phyloP scores from a whole-genome alignment of 129 eudicot genomes.

The Escallonia herrerae region DNA sequence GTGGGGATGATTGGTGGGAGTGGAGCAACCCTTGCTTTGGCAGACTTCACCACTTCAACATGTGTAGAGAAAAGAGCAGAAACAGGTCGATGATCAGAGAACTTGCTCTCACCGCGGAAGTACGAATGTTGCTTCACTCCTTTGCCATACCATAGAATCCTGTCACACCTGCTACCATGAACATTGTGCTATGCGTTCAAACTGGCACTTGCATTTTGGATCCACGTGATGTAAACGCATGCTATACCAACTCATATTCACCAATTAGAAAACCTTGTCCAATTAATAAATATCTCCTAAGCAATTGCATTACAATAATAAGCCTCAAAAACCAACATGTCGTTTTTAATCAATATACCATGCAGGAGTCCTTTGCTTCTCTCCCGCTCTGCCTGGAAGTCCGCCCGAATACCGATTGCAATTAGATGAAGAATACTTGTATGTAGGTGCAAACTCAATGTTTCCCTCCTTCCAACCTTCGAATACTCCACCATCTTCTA shows the following conservation, averaged over 20 bases:
- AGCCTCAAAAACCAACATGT: background rate
- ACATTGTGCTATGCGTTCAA: background rate
- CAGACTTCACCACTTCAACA: conserved; percentile 41
- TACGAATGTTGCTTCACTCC: conserved; percentile 82
- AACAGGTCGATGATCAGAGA: conserved; percentile 91
- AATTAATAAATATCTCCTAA: background rate
- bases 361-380: conserved; percentile 92
- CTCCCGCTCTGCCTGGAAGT: conserved; percentile 52
- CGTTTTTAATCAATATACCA: conserved; percentile 39
- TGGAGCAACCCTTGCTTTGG: conserved; percentile 29
- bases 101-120: conserved; percentile 77
- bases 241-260: background rate
- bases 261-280: background rate
- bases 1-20: conserved; percentile 17
- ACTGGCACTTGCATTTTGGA: background rate
- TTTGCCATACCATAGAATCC: conserved; percentile 90
- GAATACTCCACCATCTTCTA: conserved; percentile 72
- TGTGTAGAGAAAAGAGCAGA: conserved; percentile 73
- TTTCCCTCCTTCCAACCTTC: conserved; percentile 93
- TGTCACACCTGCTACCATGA: conserved; percentile 71
- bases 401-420: conserved; percentile 78
- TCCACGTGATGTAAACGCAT: background rate
- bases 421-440: conserved; percentile 62
- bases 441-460: conserved; percentile 87
- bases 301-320: background rate